Conservation (phyloP, 345 rosid genomes). For the Murraya koenigii region DNA sequence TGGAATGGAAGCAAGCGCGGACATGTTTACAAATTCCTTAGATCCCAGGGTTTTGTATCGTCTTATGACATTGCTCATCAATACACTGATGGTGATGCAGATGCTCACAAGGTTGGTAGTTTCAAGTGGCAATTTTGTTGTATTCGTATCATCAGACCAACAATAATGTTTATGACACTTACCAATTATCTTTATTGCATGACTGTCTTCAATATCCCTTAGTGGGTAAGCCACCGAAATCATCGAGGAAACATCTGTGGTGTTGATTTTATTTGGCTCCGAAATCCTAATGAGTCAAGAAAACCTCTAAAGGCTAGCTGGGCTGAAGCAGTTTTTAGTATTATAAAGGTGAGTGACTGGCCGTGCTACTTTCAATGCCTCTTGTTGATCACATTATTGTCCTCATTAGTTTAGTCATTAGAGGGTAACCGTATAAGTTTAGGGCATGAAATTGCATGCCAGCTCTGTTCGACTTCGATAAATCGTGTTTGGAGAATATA, state of each 20-base stretch:
- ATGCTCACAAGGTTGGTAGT: conserved; percentile 76
- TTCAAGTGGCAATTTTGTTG: background rate
- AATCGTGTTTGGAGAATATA: background rate
- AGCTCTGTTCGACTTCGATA: too few species aligned
- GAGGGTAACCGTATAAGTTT: background rate
- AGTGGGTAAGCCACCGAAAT: conserved; percentile 99
- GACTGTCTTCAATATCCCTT: background rate
- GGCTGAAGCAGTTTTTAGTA: conserved; percentile 71
- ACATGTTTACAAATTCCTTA: conserved; percentile 87
- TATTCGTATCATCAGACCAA: background rate
- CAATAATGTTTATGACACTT: conserved; percentile 3
- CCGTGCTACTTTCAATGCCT: conserved; percentile 3
- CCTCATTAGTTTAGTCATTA: background rate
- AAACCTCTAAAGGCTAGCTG: conserved; percentile 64
- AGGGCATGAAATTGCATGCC: conserved; percentile 7
- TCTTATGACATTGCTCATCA: conserved; percentile 91
- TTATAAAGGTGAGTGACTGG: conserved; percentile 48
- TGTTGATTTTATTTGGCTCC: conserved; percentile 96
- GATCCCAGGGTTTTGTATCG: conserved; percentile 92
- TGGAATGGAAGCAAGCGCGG: conserved; percentile 99
- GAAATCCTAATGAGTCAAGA: conserved; percentile 52
- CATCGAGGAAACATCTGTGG: conserved; percentile 98
- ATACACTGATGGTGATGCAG: conserved; percentile 69
- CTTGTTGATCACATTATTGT: background rate
- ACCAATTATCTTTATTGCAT: conserved; percentile 11